Base-by-base conservation (phyloP, 495 filamentous ascomycete species). In the Pseudoneurospora amorphoporcata region DNA sequence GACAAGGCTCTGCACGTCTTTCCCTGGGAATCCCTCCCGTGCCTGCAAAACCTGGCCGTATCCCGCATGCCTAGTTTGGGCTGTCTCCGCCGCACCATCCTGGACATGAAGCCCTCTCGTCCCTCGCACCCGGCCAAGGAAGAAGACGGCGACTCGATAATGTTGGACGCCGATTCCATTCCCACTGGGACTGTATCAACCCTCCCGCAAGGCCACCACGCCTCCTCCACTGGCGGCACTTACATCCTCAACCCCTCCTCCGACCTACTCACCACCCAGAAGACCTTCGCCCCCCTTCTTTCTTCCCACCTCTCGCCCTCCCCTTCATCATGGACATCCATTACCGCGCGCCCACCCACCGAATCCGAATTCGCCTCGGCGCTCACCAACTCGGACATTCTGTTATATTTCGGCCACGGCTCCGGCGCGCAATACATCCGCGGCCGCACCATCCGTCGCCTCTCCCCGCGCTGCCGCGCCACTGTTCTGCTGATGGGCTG, bases 381-480 rank as follows among this genome's bases (percentile, higher is more conserved):
- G 0, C 85, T 97, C 0, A 81, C 88, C 32, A 76, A 84, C 0
- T 87, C 86, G 17, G 88, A 91, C 71, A 78, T 98, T 0, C 87
- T 97, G 69, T 83, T 99, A 35, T 99, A 99, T 82, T 98, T 98
- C 76, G 95, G 95, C 17, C 95, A 99, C 80, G 95, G 95, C 68
- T 94, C 91, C 75, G 95, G 94, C n/a, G 91, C 93, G 35, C 95
- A 97, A 79, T 99, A 95, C 80, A 94, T 97, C 71, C 90, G 93
- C 37, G 88, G 90, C 0, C 86, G 90, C 39, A 92, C 92, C 1
- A 87, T 98, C 74, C 91, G 91, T 70, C 88, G 88, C 68, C 85
- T 99, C 8, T 89, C 92, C 2, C 53, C 53, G 0, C 87, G 86
- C 39, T 94, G 92, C 38, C 78, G 76, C 35, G 81, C 84, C 6